Base-by-base conservation (phyloP, 2,329 filamentous ascomycete species). In the Venturia carpophila region DNA sequence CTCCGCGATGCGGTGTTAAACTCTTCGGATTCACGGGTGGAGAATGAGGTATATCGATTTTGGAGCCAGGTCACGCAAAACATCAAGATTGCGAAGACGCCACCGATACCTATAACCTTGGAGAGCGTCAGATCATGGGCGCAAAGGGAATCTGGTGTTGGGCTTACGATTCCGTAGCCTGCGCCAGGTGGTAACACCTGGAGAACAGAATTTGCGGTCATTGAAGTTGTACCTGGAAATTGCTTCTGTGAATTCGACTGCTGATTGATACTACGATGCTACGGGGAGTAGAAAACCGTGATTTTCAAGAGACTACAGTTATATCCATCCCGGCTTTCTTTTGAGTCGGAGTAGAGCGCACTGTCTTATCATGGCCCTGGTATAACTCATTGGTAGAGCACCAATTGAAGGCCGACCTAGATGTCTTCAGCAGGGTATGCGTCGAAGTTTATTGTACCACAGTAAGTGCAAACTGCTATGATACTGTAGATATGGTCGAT, bases 61-160 rank as follows among this genome's bases (percentile, higher is more conserved):
- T 42, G 15, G 7, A 13, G 24, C 56, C 43, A 64, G 21, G 43
- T 52, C 6, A 55, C 47, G 13, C 42, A 39, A 19, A 64, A 72
- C 77, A 80, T 80, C 58, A 78, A 69, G 6, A 76, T 60, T 1
- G 77, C 75, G 66, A 80, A 79, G 66, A 79, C 71, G 30, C 71
- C 77, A 3, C 79, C 79, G 62, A 82, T 79, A 27, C 80, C 80
- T n/a, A 80, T 76, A 17, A 82, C 77, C 62, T 64, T 21, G 21
- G 24, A 27, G 3, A 17, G n/a, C 27, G 13, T 24, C 19, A 49
- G 21, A 45, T 55, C 7, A 34, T 56, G 30, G 5, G 13, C 52
- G 30, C 11, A 10, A 21, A n/a, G 4, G 19, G 1, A 19, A 21
- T 7, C 5, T 5, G 1, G n/a, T n/a, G 11, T 63, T n/a, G 6